Base-by-base conservation (phyloP, 352 stramenopile genomes). In the Thraustotheca clavata region DNA sequence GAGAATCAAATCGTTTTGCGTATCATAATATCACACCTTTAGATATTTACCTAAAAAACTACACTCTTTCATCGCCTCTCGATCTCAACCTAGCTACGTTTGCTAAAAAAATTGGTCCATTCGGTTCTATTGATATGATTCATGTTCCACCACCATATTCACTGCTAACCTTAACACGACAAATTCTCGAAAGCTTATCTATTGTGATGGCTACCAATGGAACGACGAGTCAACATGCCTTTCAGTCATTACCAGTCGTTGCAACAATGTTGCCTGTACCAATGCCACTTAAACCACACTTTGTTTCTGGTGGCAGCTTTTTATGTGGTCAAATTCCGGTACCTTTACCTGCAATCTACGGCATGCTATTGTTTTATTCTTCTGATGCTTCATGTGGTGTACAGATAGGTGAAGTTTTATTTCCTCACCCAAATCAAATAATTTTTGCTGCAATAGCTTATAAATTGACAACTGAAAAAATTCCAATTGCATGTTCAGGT, bases 121-220 rank as follows among this genome's bases (percentile, higher is more conserved):
- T 65, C 46, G 57, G 57, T 8, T 33, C 22, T 11, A 33, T 65
- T 32, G 57, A 65, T 32, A 38, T 65, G 27, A 16, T 7, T 9
- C 47, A 54, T 20, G 41, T 54, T 3, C 3, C 20, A 4, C n/a
- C 22, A 7, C 38, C 39, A 0, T 6, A 14, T 4, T 2, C 26
- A 31, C 14, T 54, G 14, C 9, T 7, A 8, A 20, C 18, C 18
- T 38, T 54, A 31, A 24, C 8, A 7, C 43, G 43, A 24, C 24
- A 3, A 6, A 31, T 52, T 3, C 43, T 9, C 9, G 43, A 52
- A 24, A 14, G 6, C 6, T 29, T 50, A 52, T 1, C 43, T 35
- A 3, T 24, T 3, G 3, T 43, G 38, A 20, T 43, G 16, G 16
- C 16, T 43, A 43, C 38, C 38, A 16, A 1, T 6, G 6, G 9